These are phyloP conservation scores for Neoscytalidium dimidiatum DNA, from an alignment of 2,329 filamentous ascomycete species.

Conservation along the genomic window DNA sequence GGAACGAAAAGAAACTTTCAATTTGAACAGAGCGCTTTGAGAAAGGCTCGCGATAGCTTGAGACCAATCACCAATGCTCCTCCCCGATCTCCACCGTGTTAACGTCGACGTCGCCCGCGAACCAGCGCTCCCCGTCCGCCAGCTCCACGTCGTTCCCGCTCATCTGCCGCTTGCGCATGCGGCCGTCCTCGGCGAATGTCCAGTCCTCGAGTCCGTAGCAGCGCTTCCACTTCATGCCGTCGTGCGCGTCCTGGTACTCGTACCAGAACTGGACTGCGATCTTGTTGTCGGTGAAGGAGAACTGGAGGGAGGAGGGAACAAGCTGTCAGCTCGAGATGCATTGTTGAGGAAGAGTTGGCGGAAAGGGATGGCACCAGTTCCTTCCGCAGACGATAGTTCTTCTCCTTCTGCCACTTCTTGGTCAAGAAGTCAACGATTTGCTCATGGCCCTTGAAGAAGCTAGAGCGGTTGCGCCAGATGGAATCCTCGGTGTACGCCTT, in stretches of 20 bases:
- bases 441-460: slow-evolving; percentile 68
- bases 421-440: slow-evolving; percentile 69
- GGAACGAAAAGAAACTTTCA: neutral
- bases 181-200: slow-evolving; percentile 70
- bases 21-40: neutral
- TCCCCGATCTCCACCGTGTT: slow-evolving; percentile 67
- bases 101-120: slow-evolving; percentile 68
- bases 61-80: slow-evolving; percentile 59
- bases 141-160: slow-evolving; percentile 73
- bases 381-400: slow-evolving; percentile 74
- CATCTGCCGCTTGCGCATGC: slow-evolving; percentile 76
- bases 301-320: slow-evolving; percentile 39
- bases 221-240: slow-evolving; percentile 75
- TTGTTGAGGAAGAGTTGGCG: neutral
- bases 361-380: slow-evolving; percentile 54
- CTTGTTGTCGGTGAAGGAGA: slow-evolving; percentile 72
- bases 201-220: slow-evolving; percentile 83
- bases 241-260: slow-evolving; percentile 69
- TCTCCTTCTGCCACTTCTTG: slow-evolving; percentile 73
- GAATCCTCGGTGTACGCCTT: slow-evolving; percentile 74
- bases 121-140: slow-evolving; percentile 65
- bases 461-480: slow-evolving; percentile 77
- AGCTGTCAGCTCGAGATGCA: neutral
- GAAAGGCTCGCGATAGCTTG: neutral
- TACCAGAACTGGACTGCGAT: slow-evolving; percentile 94